A percentile compares a stretch with the other conserved stretches of the same genome.
phyloP scores from a whole-genome alignment of 1,139 yeast species.

The Chernovozyma aurita region DNA sequence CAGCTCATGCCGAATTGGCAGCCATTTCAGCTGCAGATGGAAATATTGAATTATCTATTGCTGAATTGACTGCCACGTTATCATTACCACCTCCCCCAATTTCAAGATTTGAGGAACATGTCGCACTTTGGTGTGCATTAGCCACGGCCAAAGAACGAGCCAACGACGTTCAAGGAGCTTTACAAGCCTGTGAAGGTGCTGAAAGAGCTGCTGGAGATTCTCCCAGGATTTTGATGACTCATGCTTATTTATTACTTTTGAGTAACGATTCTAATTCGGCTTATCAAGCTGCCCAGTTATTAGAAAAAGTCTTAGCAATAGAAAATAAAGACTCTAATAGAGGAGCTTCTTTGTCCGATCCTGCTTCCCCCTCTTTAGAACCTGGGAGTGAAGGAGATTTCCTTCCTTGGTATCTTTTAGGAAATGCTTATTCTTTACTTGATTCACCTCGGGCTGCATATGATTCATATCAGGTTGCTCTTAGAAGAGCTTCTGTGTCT shows the following conservation, averaged over 20 bases:
- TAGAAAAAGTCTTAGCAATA: constrained; percentile 31
- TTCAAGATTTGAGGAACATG: constrained; percentile 40
- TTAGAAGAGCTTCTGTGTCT: constrained; percentile 49
- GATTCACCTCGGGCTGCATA: constrained; percentile 51
- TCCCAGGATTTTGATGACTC: constrained; percentile 42
- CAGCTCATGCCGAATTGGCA: constrained; percentile 52
- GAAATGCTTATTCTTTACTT: constrained; percentile 46
- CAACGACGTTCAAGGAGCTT: constrained; percentile 43
- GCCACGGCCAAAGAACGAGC: constrained; percentile 49
- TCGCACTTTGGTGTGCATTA: constrained; percentile 49
- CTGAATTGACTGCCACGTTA: constrained; percentile 46
- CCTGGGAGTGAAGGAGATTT: constrained; percentile 33
- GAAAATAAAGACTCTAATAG: constrained; percentile 9
- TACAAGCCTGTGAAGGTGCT: constrained; percentile 46
- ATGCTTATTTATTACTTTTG: constrained; percentile 37
- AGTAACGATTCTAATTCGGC: constrained; percentile 7
- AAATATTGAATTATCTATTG: constrained; percentile 41
- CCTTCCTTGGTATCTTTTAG: constrained; percentile 55
- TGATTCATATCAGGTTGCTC: constrained; percentile 54
- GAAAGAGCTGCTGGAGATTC: constrained; percentile 40
- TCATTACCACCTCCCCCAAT: constrained; percentile 47
- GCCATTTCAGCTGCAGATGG: constrained; percentile 50
- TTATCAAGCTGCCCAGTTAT: constrained; percentile 29
- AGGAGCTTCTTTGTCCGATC: constrained; percentile 14
- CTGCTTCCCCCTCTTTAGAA: constrained; percentile 4